Evolutionary conservation across 345 rosid genomes (phyloP).

Genomic region (Dipteronia sinensis): DNA sequence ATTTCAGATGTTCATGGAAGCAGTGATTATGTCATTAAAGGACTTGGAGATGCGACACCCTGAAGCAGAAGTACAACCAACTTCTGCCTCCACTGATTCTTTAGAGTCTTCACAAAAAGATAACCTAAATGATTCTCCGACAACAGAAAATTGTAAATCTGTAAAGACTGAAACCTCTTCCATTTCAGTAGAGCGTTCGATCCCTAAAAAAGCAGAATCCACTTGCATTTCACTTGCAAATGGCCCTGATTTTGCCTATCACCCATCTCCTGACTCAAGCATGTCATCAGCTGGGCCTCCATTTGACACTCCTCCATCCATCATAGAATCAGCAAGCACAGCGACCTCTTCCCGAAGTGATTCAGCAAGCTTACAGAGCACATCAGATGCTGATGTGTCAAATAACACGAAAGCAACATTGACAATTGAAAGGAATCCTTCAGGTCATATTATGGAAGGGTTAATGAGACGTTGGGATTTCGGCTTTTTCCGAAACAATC

Average conservation of each 20-base stretch:
- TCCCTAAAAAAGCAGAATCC: slow-evolving; percentile 34
- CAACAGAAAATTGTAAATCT: slow-evolving; percentile 28
- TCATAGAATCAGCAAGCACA: slow-evolving; percentile 33
- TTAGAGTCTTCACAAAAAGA: slow-evolving; percentile 34
- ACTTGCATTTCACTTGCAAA: slow-evolving; percentile 29
- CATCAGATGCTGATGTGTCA: slow-evolving; percentile 60
- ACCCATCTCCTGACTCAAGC: slow-evolving; percentile 34
- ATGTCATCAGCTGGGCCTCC: slow-evolving; percentile 23
- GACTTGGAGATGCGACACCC: slow-evolving; percentile 50
- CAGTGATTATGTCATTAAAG: slow-evolving; percentile 66
- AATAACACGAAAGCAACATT: slow-evolving; percentile 75
- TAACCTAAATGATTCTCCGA: slow-evolving; percentile 25
- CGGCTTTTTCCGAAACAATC: slow-evolving; percentile 60
- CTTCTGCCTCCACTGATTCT: slow-evolving; percentile 29
- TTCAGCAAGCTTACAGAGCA: slow-evolving; percentile 35
- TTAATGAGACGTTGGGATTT: slow-evolving; percentile 90
- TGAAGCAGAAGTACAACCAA: slow-evolving; percentile 32
- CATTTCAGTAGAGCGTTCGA: slow-evolving; percentile 27
- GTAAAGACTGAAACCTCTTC: slow-evolving; percentile 46
- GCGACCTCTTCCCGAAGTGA: slow-evolving; percentile 33
- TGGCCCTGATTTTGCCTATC: slow-evolving; percentile 27
- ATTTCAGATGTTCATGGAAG: slow-evolving; percentile 88
- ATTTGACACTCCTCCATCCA: slow-evolving; percentile 27
- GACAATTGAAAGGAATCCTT: slow-evolving; percentile 65
- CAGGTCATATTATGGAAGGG: slow-evolving; percentile 73